These are phyloP conservation scores for Suhomyces bolitotheri DNA, from an alignment of 1,139 yeast species.

Conservation along the genomic window DNA sequence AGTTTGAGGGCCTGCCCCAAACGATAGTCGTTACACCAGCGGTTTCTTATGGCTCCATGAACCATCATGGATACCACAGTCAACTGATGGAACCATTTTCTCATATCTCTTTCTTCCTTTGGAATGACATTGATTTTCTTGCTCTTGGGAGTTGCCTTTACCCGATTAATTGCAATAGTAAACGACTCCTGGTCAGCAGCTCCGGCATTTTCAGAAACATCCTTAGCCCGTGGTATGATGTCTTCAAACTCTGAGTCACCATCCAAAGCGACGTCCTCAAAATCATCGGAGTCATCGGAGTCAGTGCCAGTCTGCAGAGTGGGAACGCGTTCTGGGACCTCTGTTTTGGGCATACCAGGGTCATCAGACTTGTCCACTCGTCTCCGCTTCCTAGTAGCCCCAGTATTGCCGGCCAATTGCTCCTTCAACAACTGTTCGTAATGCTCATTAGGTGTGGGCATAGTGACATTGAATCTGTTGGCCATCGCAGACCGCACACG, in stretches of 20 bases:
- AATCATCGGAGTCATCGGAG: slow-evolving; percentile 13
- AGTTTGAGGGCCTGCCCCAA: slow-evolving; percentile 41
- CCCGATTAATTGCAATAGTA: slow-evolving; percentile 33
- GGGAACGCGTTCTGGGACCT: neutral
- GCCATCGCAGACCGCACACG: neutral
- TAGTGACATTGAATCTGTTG: neutral
- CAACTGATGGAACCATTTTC: slow-evolving; percentile 60
- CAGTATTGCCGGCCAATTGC: slow-evolving; percentile 1
- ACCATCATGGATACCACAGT: slow-evolving; percentile 57
- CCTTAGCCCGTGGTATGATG: slow-evolving; percentile 15
- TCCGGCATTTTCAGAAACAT: neutral
- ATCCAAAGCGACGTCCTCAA: slow-evolving; percentile 1
- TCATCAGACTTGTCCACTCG: neutral
- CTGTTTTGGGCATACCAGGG: neutral
- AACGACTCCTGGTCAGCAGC: slow-evolving; percentile 14
- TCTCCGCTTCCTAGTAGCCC: slow-evolving; percentile 1
- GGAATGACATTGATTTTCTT: slow-evolving; percentile 39
- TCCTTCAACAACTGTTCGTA: slow-evolving; percentile 5
- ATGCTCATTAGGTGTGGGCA: slow-evolving; percentile 6
- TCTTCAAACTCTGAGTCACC: slow-evolving; percentile 28
- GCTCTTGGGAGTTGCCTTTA: slow-evolving; percentile 2
- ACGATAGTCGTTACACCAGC: slow-evolving; percentile 65
- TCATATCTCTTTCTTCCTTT: slow-evolving; percentile 52
- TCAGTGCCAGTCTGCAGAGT: neutral
- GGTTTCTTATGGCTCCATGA: slow-evolving; percentile 68